Percentiles rank a stretch among this genome's conserved stretches.
Conservation (phyloP, 331 rosid species). For the Pyrus hybrid region DNA sequence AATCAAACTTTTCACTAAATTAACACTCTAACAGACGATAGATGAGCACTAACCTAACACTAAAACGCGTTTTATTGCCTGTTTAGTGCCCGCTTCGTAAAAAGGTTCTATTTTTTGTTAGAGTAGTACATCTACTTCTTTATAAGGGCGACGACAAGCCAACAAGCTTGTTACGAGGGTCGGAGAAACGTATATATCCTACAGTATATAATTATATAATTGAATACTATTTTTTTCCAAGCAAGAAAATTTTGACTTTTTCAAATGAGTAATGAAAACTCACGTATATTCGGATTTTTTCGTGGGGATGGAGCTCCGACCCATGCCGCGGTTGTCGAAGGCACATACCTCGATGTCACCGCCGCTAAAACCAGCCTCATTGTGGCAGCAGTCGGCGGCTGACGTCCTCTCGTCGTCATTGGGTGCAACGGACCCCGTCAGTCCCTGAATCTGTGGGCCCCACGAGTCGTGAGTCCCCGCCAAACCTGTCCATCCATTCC, state of each 20-base stretch:
- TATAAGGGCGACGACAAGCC: too few species aligned
- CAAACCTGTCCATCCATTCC: conserved; percentile 52
- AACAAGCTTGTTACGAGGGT: too few species aligned
- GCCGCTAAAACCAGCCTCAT: conserved; percentile 19
- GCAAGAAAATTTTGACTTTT: neutral
- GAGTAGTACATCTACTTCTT: too few species aligned
- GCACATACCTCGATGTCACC: conserved; percentile 73
- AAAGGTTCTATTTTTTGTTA: too few species aligned
- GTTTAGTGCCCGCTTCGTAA: too few species aligned
- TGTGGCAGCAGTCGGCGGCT: conserved; percentile 20
- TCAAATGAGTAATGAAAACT: conserved; percentile 9
- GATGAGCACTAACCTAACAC: too few species aligned
- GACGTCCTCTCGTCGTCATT: conserved; percentile 31
- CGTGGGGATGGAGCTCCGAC: conserved; percentile 69
- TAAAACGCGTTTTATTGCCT: too few species aligned
- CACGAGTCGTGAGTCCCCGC: conserved; percentile 81
- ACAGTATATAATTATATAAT: neutral
- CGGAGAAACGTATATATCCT: too few species aligned
- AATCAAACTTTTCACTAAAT: too few species aligned
- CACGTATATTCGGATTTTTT: conserved; percentile 69
- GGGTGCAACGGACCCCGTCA: conserved; percentile 45
- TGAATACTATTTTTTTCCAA: neutral
- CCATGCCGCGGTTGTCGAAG: conserved; percentile 92
- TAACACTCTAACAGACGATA: too few species aligned
- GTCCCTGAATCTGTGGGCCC: conserved; percentile 68